Percentiles rank a stretch among this genome's conserved stretches.
Evolutionary conservation across 257 asterid genomes (phyloP).

Genomic region (Petrea volubilis): DNA sequence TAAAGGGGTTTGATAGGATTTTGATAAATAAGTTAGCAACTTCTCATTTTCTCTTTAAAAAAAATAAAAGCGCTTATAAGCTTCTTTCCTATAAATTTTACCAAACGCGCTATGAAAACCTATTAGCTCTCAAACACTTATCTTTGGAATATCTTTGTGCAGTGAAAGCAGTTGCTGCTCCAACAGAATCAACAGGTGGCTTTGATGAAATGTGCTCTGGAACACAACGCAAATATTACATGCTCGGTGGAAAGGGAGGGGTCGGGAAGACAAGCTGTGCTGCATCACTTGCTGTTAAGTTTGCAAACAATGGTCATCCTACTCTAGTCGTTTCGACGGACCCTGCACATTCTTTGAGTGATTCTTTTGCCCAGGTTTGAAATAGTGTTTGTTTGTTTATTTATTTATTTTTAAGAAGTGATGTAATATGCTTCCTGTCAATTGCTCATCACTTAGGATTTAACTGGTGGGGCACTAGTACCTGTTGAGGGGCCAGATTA

Average conservation of each 20-base stretch:
- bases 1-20: too few species aligned
- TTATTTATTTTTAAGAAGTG: conserved; percentile 2
- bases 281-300: conserved; percentile 95
- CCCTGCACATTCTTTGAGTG: conserved; percentile 98
- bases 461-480: conserved; percentile 82
- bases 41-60: too few species aligned
- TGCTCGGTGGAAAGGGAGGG: conserved; percentile 99
- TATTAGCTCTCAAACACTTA: too few species aligned
- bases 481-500: conserved; percentile 89
- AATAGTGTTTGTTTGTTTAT: not conserved
- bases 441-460: conserved; percentile 55
- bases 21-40: too few species aligned
- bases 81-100: too few species aligned
- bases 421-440: conserved; percentile 13
- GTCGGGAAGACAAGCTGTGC: conserved; percentile 99
- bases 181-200: conserved; percentile 66
- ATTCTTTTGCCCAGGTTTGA: conserved; percentile 95
- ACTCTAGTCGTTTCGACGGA: conserved; percentile 98
- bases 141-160: too few species aligned
- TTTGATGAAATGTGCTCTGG: conserved; percentile 94
- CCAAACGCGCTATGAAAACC: too few species aligned
- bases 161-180: conserved; percentile 81
- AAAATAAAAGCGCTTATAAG: too few species aligned
- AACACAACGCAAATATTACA: conserved; percentile 87
- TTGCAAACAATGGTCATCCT: conserved; percentile 96